Evolutionary conservation across 306 rosid species (phyloP), one percentile per base, ranked within the genome.

Genomic region (Sphenostylis stenocarpa): DNA sequence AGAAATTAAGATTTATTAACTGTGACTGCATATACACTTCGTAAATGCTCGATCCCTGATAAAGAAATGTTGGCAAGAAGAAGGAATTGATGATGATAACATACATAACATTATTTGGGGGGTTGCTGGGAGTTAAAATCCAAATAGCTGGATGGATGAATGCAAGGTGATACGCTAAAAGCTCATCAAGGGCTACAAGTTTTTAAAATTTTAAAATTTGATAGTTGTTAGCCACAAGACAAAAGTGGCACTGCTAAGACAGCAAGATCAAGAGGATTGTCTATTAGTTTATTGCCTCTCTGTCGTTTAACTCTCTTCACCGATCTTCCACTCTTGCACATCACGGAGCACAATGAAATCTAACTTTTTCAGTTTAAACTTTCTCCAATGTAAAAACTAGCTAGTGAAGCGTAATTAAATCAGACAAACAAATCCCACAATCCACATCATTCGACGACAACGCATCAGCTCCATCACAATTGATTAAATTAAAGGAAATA

Each of bases 261-360:
- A 76, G 80, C 89, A 85, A 82, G 80, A 80, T 80, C 91, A 78
- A 87, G 85, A 80, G 58, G 72, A 57, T 80, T 85, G 86, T 82
- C 87, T 9, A 65, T 36, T 71, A 41, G 70, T 74, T 26, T 47
- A 63, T 57, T 73, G 73, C 45, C 39, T 70, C 62, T 51, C 68
- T 70, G 78, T 75, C 78, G 77, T 65, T 75, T 77, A 56, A 77
- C 85, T 51, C 63, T 76, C 41, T 84, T 67, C 77, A 66, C 71
- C 72, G 65, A 64, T 83, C 82, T 67, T 70, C 75, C 84, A 84
- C 51, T 67, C 75, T 74, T 74, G 61, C 82, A 76, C 70, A 77
- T 81, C 89, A 82, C 89, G 62, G 57, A 87, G 86, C 88, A 88
- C 89, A 87, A 88, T 85, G 47, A 84, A 84, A 78, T 70, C 86